Evolutionary conservation across 2,329 filamentous ascomycete species (phyloP).

Genomic region (Penicillium capsulatum): DNA sequence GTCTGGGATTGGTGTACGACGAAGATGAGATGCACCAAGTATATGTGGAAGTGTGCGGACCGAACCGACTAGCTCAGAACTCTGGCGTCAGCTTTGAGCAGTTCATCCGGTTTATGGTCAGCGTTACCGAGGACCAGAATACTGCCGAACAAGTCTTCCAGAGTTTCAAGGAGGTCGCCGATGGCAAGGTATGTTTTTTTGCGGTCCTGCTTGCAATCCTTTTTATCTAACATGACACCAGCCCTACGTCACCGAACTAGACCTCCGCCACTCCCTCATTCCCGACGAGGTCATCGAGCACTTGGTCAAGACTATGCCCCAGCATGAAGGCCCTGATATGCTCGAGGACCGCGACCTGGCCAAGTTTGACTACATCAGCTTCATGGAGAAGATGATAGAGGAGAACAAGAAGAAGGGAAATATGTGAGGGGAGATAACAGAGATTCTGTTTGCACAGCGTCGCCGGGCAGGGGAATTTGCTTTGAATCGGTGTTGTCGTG

Average conservation of each 20-base stretch:
- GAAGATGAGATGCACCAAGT: constrained; percentile 98
- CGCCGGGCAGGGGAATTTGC: constrained; percentile 17
- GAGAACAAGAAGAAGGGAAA: constrained; percentile 30
- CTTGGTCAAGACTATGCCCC: constrained; percentile 79
- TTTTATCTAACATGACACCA: constrained; percentile 25
- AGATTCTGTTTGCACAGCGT: constrained; percentile 20
- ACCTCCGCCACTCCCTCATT: constrained; percentile 88
- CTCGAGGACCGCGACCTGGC: constrained; percentile 76
- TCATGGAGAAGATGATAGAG: constrained; percentile 83
- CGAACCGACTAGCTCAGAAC: constrained; percentile 53
- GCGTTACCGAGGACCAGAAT: constrained; percentile 97
- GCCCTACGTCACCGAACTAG: constrained; percentile 97
- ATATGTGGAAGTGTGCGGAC: constrained; percentile 77
- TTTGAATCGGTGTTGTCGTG: constrained; percentile 21
- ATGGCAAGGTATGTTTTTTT: constrained; percentile 68
- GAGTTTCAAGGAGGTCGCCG: constrained; percentile 93
- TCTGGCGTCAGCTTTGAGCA: constrained; percentile 88
- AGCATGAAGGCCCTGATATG: constrained; percentile 78
- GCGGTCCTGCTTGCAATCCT: not conserved
- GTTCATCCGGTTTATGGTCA: constrained; percentile 99
- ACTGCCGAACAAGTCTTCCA: constrained; percentile 98
- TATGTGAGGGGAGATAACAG: constrained; percentile 18
- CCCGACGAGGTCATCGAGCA: constrained; percentile 97
- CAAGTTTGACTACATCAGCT: constrained; percentile 94
- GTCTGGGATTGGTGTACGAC: constrained; percentile 89